Percentiles rank a stretch among this genome's conserved stretches.
phyloP scores from a whole-genome alignment of 2,329 filamentous ascomycete genomes.

The Fusarium illudens region DNA sequence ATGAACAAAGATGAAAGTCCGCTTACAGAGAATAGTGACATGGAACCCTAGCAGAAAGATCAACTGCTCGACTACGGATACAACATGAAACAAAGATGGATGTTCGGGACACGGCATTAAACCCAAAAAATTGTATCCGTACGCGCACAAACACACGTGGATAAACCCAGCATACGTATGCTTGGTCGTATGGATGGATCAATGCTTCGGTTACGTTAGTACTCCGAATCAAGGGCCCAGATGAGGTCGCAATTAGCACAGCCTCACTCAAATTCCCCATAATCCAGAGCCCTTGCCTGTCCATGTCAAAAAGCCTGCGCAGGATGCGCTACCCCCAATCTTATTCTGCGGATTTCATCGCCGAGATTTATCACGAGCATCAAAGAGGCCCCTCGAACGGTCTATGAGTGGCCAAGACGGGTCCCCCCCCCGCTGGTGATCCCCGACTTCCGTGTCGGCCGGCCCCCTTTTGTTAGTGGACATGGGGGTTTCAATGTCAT shows the following conservation, averaged over 20 bases:
- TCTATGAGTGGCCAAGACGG: too few species aligned
- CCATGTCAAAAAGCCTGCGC: too few species aligned
- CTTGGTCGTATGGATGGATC: too few species aligned
- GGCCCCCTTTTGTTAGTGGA: too few species aligned
- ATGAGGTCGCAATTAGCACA: background rate
- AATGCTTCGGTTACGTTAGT: constrained; percentile 22
- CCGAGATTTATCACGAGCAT: too few species aligned
- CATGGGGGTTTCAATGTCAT: background rate
- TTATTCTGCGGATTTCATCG: too few species aligned
- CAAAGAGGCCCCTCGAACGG: too few species aligned
- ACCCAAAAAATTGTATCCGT: too few species aligned
- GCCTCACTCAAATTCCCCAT: background rate
- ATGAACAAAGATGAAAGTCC: background rate
- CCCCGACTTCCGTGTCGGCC: constrained; percentile 36
- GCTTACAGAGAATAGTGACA: background rate
- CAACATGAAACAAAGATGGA: background rate
- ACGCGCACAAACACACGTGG: background rate
- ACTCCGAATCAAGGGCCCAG: background rate
- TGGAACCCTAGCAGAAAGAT: background rate
- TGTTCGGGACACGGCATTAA: background rate
- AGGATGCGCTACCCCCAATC: background rate
- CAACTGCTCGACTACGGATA: background rate
- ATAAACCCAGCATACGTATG: constrained; percentile 11
- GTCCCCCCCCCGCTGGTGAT: too few species aligned
- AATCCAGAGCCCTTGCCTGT: constrained; percentile 1